These are phyloP conservation scores for Pseudogymnoascus sp. DNA, from an alignment of 2,329 filamentous ascomycete species.

Conservation along the genomic window DNA sequence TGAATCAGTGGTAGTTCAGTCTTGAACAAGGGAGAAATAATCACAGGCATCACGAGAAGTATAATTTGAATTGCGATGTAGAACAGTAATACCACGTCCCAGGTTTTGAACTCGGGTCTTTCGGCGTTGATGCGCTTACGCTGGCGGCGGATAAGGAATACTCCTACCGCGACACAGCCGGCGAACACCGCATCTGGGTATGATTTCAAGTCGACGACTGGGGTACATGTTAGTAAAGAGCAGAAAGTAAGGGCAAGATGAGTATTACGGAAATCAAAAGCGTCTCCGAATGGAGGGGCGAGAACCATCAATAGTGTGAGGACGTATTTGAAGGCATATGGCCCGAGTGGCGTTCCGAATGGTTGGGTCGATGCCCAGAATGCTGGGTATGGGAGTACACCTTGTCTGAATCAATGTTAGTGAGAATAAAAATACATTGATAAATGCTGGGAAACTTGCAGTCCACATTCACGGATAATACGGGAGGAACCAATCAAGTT, in stretches of 20 bases:
- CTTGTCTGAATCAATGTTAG: slow-evolving; percentile 39
- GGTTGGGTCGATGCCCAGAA: slow-evolving; percentile 58
- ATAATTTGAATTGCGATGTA: slow-evolving; percentile 53
- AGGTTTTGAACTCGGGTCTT: slow-evolving; percentile 48
- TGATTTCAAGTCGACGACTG: slow-evolving; percentile 50
- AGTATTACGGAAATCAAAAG: slow-evolving; percentile 51
- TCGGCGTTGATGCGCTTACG: slow-evolving; percentile 44
- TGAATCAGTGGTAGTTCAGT: not conserved
- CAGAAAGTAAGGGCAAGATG: not conserved
- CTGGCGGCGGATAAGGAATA: slow-evolving; percentile 50
- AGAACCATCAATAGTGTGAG: slow-evolving; percentile 54
- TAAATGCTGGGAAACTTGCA: slow-evolving; percentile 27
- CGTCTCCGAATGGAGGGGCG: slow-evolving; percentile 54
- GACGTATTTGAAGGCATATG: slow-evolving; percentile 50
- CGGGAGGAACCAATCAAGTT: slow-evolving; percentile 48
- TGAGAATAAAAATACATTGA: not conserved
- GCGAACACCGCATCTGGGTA: slow-evolving; percentile 55
- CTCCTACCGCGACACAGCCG: slow-evolving; percentile 47
- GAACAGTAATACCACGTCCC: slow-evolving; percentile 51
- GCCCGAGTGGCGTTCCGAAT: slow-evolving; percentile 55
- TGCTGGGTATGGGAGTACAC: slow-evolving; percentile 50
- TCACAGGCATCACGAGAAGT: slow-evolving; percentile 53
- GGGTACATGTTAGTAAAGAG: slow-evolving; percentile 6
- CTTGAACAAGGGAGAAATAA: not conserved
- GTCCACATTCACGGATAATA: slow-evolving; percentile 52